Evolutionary conservation across 352 stramenopile species (phyloP).

Genomic region (Aphanomyces invadans): DNA sequence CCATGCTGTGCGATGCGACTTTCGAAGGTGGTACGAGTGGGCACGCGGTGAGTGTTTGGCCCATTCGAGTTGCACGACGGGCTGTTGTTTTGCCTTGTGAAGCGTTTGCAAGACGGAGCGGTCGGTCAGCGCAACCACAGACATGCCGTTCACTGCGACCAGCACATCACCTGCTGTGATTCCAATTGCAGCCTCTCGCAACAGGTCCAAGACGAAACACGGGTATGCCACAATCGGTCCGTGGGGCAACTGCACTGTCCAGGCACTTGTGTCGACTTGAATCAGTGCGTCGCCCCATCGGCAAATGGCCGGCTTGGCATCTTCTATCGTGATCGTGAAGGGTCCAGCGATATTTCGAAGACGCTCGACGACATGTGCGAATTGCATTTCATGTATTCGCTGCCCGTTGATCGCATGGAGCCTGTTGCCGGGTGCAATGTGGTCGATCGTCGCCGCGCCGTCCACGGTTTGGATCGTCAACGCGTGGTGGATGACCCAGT

Average conservation of each 20-base stretch:
- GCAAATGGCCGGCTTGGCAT: neutral
- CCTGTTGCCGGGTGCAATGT: neutral
- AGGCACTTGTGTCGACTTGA: neutral
- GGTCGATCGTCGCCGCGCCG: neutral
- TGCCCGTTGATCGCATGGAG: neutral
- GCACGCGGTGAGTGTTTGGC: neutral
- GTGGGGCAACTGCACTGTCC: neutral
- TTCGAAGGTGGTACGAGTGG: neutral
- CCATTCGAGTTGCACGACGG: neutral
- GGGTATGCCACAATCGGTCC: neutral
- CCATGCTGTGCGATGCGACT: neutral
- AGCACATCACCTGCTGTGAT: neutral
- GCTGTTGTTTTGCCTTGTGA: neutral
- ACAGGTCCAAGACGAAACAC: neutral
- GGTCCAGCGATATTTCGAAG: neutral
- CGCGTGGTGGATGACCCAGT: neutral
- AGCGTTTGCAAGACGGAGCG: neutral
- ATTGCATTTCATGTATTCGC: neutral
- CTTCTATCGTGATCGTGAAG: neutral
- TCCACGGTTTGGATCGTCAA: neutral
- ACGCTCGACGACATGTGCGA: neutral
- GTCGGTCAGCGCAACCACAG: neutral
- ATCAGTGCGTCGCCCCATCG: too few relatives aligned
- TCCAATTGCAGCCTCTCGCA: neutral
- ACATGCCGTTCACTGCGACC: neutral